Conservation (phyloP, 768 basidiomycete species). For the Rubroboletus satanas region DNA sequence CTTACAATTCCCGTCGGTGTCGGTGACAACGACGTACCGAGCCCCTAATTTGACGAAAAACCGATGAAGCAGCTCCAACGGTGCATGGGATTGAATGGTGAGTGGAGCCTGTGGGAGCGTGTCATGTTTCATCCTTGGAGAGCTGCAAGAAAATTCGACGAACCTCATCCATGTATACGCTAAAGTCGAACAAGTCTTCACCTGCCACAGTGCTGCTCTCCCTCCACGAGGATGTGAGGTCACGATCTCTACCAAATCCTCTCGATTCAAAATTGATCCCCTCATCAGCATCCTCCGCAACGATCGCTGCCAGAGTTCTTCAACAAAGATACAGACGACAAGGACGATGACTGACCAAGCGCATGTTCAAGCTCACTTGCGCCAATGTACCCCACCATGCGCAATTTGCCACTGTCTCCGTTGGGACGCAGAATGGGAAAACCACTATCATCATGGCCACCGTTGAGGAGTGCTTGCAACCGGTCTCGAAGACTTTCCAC, state of each 20-base stretch:
- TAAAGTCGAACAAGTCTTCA: slow-evolving; percentile 72
- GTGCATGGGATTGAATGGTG: slow-evolving; percentile 77
- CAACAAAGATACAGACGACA: background rate
- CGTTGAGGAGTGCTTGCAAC: slow-evolving; percentile 52
- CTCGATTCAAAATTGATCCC: slow-evolving; percentile 60
- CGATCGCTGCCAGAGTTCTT: slow-evolving; percentile 48
- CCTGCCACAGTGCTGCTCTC: slow-evolving; percentile 31
- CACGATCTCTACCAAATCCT: slow-evolving; percentile 35
- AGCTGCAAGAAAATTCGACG: slow-evolving; percentile 1
- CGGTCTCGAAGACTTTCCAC: slow-evolving; percentile 71
- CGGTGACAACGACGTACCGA: slow-evolving; percentile 81
- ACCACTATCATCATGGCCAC: slow-evolving; percentile 72
- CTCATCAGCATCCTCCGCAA: slow-evolving; percentile 69
- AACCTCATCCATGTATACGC: slow-evolving; percentile 88
- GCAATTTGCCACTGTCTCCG: slow-evolving; percentile 39
- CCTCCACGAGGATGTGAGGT: slow-evolving; percentile 52
- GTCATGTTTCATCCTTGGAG: background rate
- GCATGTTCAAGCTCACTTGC: slow-evolving; percentile 93
- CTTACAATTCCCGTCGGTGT: slow-evolving; percentile 79
- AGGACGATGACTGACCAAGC: slow-evolving; percentile 51
- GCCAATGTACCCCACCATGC: slow-evolving; percentile 88
- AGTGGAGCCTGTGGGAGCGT: slow-evolving; percentile 66
- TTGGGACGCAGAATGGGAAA: slow-evolving; percentile 78
- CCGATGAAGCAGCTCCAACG: slow-evolving; percentile 89
- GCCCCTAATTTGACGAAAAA: slow-evolving; percentile 94